These are phyloP conservation scores for Brassica incana DNA, from an alignment of 345 rosid genomes.

Conservation along the genomic window DNA sequence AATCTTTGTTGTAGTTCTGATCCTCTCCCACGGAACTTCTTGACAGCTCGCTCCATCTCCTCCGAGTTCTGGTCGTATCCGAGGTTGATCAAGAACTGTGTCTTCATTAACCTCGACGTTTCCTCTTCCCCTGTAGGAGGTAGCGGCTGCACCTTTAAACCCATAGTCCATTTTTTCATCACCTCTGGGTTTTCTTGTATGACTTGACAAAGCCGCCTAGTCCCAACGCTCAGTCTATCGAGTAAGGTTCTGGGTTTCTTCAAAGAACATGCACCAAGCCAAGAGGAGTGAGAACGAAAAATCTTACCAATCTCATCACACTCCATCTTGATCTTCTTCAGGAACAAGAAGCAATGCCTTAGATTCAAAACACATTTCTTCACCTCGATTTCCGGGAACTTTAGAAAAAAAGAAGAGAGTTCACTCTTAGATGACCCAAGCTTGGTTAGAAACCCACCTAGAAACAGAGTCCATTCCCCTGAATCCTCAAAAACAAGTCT, in stretches of 20 bases:
- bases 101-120: constrained; percentile 45
- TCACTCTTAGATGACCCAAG: constrained; percentile 51
- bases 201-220: constrained; percentile 50
- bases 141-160: constrained; percentile 44
- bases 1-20: constrained; percentile 64
- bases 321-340: constrained; percentile 62
- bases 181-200: constrained; percentile 60
- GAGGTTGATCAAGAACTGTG: constrained; percentile 51
- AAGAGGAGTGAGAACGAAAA: constrained; percentile 42
- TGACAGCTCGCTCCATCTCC: constrained; percentile 45
- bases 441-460: constrained; percentile 55
- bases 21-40: constrained; percentile 60
- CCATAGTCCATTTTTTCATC: constrained; percentile 61
- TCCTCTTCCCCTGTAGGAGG: constrained; percentile 36
- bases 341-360: constrained; percentile 48
- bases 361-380: constrained; percentile 52
- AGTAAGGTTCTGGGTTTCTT: constrained; percentile 53
- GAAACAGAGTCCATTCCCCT: constrained; percentile 43
- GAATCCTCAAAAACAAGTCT: constrained; percentile 59
- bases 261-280: constrained; percentile 53
- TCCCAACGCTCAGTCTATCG: constrained; percentile 50
- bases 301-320: constrained; percentile 49
- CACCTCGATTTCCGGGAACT: constrained; percentile 50
- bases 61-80: constrained; percentile 47
- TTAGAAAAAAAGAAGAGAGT: constrained; percentile 46